Evolutionary conservation across 1,139 yeast genomes (phyloP), one percentile per base, ranked within the genome.

Genomic region (Nadsonia commutata): DNA sequence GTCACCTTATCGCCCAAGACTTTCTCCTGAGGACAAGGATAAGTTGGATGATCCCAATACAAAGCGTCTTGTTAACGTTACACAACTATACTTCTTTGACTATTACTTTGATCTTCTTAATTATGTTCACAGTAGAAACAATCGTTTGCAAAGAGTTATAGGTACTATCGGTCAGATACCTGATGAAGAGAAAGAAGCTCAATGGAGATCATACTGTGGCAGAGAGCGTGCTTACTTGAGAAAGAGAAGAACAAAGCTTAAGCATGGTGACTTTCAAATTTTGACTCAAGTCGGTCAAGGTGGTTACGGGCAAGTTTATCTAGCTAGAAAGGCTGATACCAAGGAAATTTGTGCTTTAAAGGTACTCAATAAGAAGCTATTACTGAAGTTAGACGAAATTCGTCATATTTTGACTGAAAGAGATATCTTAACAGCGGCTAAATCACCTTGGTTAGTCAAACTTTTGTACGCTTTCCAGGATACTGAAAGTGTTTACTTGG

Each of bases 241-340:
- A 50, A 86, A 86, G 60, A 72, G 96, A 56, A 74, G 99, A 56
- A 71, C 85, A 49, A 85, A 86, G 62, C 95, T 96, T 40, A 84
- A 82, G 59, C 90, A 86, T 59, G 88, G 86, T 54, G 98, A 93
- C 61, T 93, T 93, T 60, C 93, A 86, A 60, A 84, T 88, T 70
- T 79, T 93, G 49, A 90, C 98, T 2, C 98, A 93, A 66, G 96
- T 93, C 31, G 98, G 99, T 20, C 98, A 93, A 67, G 99, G 99
- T 57, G 98, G 99, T 2, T 93, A 93, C 58, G 99, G 99, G 20
- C 95, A 65, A 51, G 98, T 93, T 17, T 93, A 84, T 56, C 68
- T 93, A 52, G 97, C 99, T 1, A 75, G 90, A 52, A 93, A 93
- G 67, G 80, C 80, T 53, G 99, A 93, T 57, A 86, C 97, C 3